These are phyloP conservation scores for Heterobasidion annosum DNA, from an alignment of 1,284 basidiomycete species.

Conservation along the genomic window DNA sequence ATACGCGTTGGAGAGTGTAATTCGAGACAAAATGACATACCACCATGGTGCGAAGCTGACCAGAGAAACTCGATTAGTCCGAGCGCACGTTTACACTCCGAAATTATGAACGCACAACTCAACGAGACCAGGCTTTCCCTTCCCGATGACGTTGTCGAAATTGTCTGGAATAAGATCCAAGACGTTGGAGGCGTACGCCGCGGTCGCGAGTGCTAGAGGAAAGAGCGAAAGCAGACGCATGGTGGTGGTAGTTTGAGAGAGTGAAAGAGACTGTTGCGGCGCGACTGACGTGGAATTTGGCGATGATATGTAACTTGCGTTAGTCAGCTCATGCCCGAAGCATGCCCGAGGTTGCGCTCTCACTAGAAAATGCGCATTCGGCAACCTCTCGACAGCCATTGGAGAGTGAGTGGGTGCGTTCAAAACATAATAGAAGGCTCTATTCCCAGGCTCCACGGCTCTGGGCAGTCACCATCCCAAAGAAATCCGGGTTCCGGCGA, in stretches of 20 bases:
- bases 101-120: constrained; percentile 66
- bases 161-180: constrained; percentile 68
- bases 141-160: constrained; percentile 70
- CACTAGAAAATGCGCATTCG: no score
- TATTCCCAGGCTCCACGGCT: no score
- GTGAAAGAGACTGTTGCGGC: no score
- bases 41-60: constrained; percentile 78
- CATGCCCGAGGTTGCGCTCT: no score
- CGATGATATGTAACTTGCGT: not conserved
- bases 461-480: no score
- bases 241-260: not conserved
- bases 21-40: constrained; percentile 31
- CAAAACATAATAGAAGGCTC: no score
- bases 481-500: no score
- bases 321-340: no score
- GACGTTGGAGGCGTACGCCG: constrained; percentile 71
- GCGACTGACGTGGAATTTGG: not conserved
- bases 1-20: no score
- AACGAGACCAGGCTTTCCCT: constrained; percentile 76
- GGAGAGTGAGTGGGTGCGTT: no score
- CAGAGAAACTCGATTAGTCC: not conserved
- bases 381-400: no score
- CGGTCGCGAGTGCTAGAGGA: constrained; percentile 36
- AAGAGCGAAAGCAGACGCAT: constrained; percentile 29
- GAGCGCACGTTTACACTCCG: not conserved